These are phyloP conservation scores for Phytophthora constricta DNA, from an alignment of 352 stramenopile species.

Conservation along the genomic window DNA sequence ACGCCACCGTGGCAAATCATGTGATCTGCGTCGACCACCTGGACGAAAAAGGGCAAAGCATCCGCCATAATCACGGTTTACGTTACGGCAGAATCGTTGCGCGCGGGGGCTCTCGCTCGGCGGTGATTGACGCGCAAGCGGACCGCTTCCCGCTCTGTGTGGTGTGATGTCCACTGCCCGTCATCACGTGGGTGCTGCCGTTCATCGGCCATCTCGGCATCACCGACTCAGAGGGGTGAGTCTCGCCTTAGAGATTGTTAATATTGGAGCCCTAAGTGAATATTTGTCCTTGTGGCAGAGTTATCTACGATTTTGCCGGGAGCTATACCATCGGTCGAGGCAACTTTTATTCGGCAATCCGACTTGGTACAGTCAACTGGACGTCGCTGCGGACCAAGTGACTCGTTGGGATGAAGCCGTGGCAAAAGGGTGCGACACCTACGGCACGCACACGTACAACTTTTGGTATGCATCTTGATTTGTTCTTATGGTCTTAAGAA, in stretches of 20 bases:
- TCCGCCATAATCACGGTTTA: no score
- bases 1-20: no score
- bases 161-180: slow-evolving; percentile 89
- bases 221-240: slow-evolving; percentile 80
- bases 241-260: neutral
- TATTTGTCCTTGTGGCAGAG: slow-evolving; percentile 35
- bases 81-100: no score
- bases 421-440: slow-evolving; percentile 85
- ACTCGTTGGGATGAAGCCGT: slow-evolving; percentile 91
- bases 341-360: slow-evolving; percentile 79
- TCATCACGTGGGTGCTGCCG: slow-evolving; percentile 91
- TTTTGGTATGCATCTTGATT: slow-evolving; percentile 63
- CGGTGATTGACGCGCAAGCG: slow-evolving; percentile 27
- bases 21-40: no score
- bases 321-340: slow-evolving; percentile 91
- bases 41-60: no score
- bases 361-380: slow-evolving; percentile 85
- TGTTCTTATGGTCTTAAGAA: neutral
- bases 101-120: no score
- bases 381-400: slow-evolving; percentile 45
- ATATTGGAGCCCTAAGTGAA: slow-evolving; percentile 8
- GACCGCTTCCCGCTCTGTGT: slow-evolving; percentile 90
- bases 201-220: slow-evolving; percentile 97
- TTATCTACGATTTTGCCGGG: slow-evolving; percentile 95
- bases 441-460: slow-evolving; percentile 94